A percentile compares a stretch with the other conserved stretches of the same genome.
These are phyloP conservation scores for Exsudoporus frostii DNA, from an alignment of 768 basidiomycete species.

Conservation along the genomic window DNA sequence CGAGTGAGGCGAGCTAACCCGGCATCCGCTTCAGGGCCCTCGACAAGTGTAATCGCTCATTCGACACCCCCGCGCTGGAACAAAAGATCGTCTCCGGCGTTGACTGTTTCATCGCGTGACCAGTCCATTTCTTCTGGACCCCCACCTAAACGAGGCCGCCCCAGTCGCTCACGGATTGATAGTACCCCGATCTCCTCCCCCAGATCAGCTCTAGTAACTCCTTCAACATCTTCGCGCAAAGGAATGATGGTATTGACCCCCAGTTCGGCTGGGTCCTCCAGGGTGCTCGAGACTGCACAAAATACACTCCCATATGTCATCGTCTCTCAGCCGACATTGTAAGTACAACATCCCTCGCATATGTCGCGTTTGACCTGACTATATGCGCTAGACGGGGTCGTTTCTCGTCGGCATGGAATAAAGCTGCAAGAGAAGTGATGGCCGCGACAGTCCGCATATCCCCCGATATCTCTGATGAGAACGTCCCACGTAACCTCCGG, in stretches of 20 bases:
- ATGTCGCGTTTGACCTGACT: constrained; percentile 1
- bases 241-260: constrained; percentile 1
- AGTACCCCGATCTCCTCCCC: constrained; percentile 11
- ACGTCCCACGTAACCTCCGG: constrained; percentile 40
- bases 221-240: constrained; percentile 6
- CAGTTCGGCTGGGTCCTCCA: constrained; percentile 15
- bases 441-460: constrained; percentile 36
- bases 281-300: not conserved
- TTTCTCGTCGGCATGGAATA: constrained; percentile 32
- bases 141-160: constrained; percentile 1
- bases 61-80: constrained; percentile 1
- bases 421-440: constrained; percentile 19
- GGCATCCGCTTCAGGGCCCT: constrained; percentile 7
- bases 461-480: constrained; percentile 32
- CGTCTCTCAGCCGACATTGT: constrained; percentile 23
- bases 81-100: constrained; percentile 15
- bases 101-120: constrained; percentile 8
- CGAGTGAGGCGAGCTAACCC: constrained; percentile 16
- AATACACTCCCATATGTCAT: constrained; percentile 15
- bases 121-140: constrained; percentile 13
- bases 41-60: not conserved
- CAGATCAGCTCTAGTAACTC: not conserved
- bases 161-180: constrained; percentile 2
- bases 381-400: constrained; percentile 19
- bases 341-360: not conserved